These are phyloP conservation scores for Wallacemonas sp. DNA, from an alignment of 208 protist genomes.

Conservation along the genomic window DNA sequence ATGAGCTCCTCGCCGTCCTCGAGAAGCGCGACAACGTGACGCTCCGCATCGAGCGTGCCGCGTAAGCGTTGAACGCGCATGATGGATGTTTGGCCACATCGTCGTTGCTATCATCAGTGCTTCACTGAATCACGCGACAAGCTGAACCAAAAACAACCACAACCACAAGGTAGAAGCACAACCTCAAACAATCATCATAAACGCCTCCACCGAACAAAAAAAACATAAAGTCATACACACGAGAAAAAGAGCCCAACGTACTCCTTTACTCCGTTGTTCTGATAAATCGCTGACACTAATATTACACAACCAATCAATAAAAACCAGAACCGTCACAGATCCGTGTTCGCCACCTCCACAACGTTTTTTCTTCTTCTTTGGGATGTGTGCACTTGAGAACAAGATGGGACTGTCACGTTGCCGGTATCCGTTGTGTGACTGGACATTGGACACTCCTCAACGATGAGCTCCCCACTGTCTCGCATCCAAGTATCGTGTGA, in stretches of 20 bases:
- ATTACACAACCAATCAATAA: constrained; percentile 12
- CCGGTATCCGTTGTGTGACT: no score
- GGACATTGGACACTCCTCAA: no score
- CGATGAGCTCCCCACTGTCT: no score
- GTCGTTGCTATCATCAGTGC: no score
- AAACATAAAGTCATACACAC: no score
- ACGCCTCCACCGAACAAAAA: no score
- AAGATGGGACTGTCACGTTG: no score
- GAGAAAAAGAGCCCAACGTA: no score
- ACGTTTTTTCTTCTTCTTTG: constrained; percentile 14
- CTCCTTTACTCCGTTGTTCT: no score
- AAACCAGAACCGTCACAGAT: not conserved
- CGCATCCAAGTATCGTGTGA: no score
- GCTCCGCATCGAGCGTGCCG: constrained; percentile 39
- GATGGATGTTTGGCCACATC: no score
- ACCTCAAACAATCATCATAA: not conserved
- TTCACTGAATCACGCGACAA: constrained; percentile 8
- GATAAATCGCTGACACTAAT: constrained; percentile 3
- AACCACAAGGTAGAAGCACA: constrained; percentile 4
- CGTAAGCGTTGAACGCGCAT: constrained; percentile 1
- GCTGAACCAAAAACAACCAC: not conserved
- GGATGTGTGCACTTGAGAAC: no score
- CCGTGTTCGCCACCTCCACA: not conserved
- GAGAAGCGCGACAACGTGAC: constrained; percentile 54
- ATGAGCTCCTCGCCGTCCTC: constrained; percentile 58